Evolutionary conservation across 495 filamentous ascomycete genomes (phyloP).

Genomic region (Aspergillus indologenus): DNA sequence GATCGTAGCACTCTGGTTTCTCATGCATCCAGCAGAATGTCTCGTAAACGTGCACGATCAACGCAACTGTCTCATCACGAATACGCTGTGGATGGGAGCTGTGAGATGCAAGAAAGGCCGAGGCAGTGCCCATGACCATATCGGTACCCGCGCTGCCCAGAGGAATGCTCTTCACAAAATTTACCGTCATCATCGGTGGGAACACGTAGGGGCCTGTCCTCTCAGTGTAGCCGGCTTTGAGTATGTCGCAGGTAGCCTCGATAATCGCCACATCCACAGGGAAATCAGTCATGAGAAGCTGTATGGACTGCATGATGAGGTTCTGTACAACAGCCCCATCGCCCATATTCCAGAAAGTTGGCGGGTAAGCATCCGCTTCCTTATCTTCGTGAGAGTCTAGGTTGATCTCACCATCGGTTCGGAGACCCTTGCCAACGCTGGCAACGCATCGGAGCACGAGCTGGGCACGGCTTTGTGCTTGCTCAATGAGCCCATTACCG

Average conservation of each 20-base stretch:
- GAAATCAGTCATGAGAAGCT: constrained; percentile 51
- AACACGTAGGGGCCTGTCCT: constrained; percentile 73
- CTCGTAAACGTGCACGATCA: constrained; percentile 63
- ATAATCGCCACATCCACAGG: constrained; percentile 64
- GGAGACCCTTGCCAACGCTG: constrained; percentile 76
- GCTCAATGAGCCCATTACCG: constrained; percentile 37
- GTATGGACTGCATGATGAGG: constrained; percentile 54
- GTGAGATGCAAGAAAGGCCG: constrained; percentile 61
- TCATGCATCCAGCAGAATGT: constrained; percentile 63
- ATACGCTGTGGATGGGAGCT: constrained; percentile 57
- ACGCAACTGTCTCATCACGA: constrained; percentile 45
- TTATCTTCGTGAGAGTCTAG: constrained; percentile 59
- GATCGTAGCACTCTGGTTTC: constrained; percentile 55
- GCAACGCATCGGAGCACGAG: constrained; percentile 68
- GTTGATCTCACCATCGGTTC: constrained; percentile 64
- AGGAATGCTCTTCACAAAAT: constrained; percentile 64
- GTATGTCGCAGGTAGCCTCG: constrained; percentile 70
- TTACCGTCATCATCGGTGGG: constrained; percentile 62
- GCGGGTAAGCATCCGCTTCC: constrained; percentile 33
- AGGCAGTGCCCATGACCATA: constrained; percentile 72
- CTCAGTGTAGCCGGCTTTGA: constrained; percentile 79
- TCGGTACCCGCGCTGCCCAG: constrained; percentile 66
- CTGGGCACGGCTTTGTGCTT: constrained; percentile 53
- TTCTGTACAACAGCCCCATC: constrained; percentile 54
- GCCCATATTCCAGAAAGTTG: constrained; percentile 59